Conservation (phyloP, 1,284 basidiomycete species). For the Abortiporus biennis region DNA sequence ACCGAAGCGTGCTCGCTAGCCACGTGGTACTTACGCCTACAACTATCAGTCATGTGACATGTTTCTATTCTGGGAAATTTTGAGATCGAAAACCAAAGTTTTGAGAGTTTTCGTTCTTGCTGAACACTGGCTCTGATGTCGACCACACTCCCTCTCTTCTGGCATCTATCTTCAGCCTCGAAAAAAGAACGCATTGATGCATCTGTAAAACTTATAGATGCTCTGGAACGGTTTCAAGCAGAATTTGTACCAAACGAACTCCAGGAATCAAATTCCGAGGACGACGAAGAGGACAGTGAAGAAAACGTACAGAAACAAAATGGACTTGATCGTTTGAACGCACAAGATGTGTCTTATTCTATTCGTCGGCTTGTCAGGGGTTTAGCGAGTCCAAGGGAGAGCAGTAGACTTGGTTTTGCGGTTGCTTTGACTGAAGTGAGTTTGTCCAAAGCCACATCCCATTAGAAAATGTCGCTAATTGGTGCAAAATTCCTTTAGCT, state of each 20-base stretch:
- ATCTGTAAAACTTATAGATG: slow-evolving; percentile 76
- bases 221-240: slow-evolving; percentile 80
- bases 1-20: too few relatives aligned
- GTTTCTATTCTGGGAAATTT: background rate
- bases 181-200: slow-evolving; percentile 81
- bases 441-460: slow-evolving; percentile 10
- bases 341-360: slow-evolving; percentile 86
- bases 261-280: slow-evolving; percentile 32
- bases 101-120: background rate
- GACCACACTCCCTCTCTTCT: slow-evolving; percentile 87
- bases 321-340: slow-evolving; percentile 60
- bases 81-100: background rate
- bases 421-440: slow-evolving; percentile 92
- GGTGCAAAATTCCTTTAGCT: slow-evolving; percentile 43
- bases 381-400: slow-evolving; percentile 87
- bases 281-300: slow-evolving; percentile 31
- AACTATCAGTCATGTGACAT: too few relatives aligned
- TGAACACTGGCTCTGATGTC: slow-evolving; percentile 47
- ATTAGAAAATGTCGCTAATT: slow-evolving; percentile 1
- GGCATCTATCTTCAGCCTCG: slow-evolving; percentile 84
- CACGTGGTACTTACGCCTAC: too few relatives aligned
- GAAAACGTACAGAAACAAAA: slow-evolving; percentile 30
- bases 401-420: slow-evolving; percentile 90
- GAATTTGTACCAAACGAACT: slow-evolving; percentile 43
- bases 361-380: slow-evolving; percentile 82